phyloP scores from a whole-genome alignment of 2,329 filamentous ascomycete genomes.

The Zymoseptoria ardabiliae region DNA sequence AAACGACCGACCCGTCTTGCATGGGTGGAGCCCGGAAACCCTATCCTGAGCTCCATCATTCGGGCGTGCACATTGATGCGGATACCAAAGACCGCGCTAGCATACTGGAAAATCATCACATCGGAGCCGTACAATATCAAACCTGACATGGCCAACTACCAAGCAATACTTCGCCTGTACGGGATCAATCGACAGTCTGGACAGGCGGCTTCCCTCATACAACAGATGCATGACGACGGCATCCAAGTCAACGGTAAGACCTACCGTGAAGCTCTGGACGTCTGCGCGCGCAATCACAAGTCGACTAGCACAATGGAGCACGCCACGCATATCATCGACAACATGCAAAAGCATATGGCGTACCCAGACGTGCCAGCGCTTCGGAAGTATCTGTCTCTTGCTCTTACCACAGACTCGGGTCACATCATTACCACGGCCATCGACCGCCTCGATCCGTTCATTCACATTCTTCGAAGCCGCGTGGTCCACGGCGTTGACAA shows the following conservation, averaged over 20 bases:
- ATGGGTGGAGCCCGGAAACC: conserved; percentile 45
- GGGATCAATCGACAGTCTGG: conserved; percentile 58
- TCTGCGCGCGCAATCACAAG: conserved; percentile 67
- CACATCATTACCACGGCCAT: conserved; percentile 23
- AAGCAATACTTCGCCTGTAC: conserved; percentile 60
- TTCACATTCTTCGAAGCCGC: conserved; percentile 17
- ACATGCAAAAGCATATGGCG: conserved; percentile 47
- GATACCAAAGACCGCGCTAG: conserved; percentile 54
- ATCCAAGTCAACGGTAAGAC: conserved; percentile 38
- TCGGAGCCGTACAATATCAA: conserved; percentile 48
- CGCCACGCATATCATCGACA: conserved; percentile 57
- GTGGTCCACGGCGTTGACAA: conserved; percentile 16
- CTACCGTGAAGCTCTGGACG: conserved; percentile 65
- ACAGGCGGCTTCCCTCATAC: conserved; percentile 53
- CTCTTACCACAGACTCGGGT: conserved; percentile 37
- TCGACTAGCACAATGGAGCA: conserved; percentile 63
- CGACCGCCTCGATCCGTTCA: conserved; percentile 17
- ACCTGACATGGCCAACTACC: conserved; percentile 67
- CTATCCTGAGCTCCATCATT: conserved; percentile 61
- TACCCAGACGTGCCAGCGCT: conserved; percentile 47
- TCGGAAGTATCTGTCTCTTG: conserved; percentile 50
- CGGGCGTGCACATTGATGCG: conserved; percentile 55
- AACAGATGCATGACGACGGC: conserved; percentile 25
- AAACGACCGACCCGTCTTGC: conserved; percentile 17
- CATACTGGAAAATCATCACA: conserved; percentile 73